Base-by-base conservation (phyloP, 371 early-diverging fungal genomes). In the Apophysomyces trapeziformis region DNA sequence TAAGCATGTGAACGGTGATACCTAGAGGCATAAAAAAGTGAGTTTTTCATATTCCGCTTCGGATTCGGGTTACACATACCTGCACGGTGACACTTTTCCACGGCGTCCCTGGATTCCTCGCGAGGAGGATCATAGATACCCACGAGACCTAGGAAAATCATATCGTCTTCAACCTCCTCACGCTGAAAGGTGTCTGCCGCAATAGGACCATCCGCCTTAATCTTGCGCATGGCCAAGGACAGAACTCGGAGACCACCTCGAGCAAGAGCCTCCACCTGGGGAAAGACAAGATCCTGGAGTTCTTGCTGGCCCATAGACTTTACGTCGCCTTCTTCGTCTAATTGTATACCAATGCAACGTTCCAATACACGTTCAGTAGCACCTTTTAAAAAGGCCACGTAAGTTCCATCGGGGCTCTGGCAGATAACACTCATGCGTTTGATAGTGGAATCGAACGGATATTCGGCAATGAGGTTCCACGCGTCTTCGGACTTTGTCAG, bases 111-210 rank as follows among this genome's bases (percentile, higher is more conserved):
- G 1, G 90, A 89, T 77, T 92, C 93, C 7, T 81, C 75, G 14
- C 93, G 92, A 36, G 97, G 96, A 26, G 97, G 97, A 72, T 97
- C 99, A 70, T 94, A 93, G 45, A 99, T 88, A 45, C 96, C 97
- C 56, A 95, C 93, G 11, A 98, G 80, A 1, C 98, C 98, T 18
- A 97, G 74, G 71, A 96, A 96, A 3, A 79, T 78, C 77, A 98
- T 86, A 37, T 92, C 80, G 45, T 73, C 70, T 72, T 97, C 99
- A 36, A 91, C 70, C 1, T 69, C 61, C 16, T 89, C 88, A 60
- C 90, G 88, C 16, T 72, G 72, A 47, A 77, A 80, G 35, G 84
- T 85, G 66, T 84, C 80, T 44, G 76, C 67, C 7, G 79, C 64
- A 26, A 74, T 60, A 8, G 58, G 38, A 8, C 68, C 75, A 9